A percentile compares a stretch with the other conserved stretches of the same genome.
Evolutionary conservation across 1,284 basidiomycete genomes (phyloP).

Genomic region (Phenoliferia sp.): DNA sequence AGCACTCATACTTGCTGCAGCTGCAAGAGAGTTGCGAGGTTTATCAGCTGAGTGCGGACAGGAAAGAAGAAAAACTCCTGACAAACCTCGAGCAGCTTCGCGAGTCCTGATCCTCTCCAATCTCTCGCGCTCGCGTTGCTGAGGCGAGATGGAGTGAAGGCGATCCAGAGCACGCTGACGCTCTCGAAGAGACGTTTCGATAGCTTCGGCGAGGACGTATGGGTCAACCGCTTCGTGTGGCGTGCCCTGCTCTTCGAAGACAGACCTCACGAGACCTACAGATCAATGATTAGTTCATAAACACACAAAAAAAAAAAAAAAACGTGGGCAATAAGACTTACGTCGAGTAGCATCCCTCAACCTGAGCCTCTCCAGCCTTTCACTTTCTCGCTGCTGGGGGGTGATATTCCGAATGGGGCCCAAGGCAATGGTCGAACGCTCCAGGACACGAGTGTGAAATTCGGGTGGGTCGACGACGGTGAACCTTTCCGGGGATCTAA

Average conservation of each 20-base stretch:
- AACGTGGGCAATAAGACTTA: not conserved
- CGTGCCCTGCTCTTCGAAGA: not conserved
- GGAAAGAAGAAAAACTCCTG: not conserved
- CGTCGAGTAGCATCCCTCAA: not conserved
- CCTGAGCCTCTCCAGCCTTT: not conserved
- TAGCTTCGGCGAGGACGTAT: not conserved
- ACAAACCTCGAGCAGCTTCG: not conserved
- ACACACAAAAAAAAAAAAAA: not conserved
- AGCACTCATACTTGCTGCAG: no score
- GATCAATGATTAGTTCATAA: no score
- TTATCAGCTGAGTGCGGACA: no score
- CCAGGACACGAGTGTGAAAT: not conserved
- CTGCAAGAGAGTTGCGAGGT: no score
- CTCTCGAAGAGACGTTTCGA: not conserved
- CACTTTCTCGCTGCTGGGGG: not conserved
- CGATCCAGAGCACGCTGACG: not conserved
- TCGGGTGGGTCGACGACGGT: not conserved
- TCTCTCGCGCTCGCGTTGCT: not conserved
- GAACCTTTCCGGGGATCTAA: not conserved
- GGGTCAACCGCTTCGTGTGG: not conserved
- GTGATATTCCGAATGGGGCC: not conserved
- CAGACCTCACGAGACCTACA: no score
- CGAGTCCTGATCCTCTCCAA: not conserved
- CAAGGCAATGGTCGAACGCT: not conserved
- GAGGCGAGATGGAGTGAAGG: not conserved